Percentiles rank a stretch among this genome's conserved stretches.
Evolutionary conservation across 2,329 filamentous ascomycete genomes (phyloP).

Genomic region (Aspergillus japonicus): DNA sequence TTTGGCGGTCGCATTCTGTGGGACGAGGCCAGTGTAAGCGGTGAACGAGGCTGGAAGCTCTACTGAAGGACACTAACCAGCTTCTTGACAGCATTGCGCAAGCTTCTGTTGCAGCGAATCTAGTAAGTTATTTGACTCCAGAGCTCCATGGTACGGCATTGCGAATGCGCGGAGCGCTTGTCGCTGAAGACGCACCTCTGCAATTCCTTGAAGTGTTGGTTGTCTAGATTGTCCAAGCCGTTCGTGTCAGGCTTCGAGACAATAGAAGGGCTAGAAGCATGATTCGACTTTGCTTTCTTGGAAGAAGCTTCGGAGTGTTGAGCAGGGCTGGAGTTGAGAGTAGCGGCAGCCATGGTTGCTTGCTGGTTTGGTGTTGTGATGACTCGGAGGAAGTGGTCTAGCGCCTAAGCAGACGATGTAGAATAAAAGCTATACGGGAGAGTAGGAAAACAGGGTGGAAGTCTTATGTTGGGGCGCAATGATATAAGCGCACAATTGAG

Average conservation of each 20-base stretch:
- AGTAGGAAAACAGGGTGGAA: slow-evolving; percentile 2
- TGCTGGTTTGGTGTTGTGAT: slow-evolving; percentile 19
- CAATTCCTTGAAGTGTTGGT: slow-evolving; percentile 79
- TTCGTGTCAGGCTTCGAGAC: slow-evolving; percentile 45
- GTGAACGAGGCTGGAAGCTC: slow-evolving; percentile 4
- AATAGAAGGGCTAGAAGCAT: slow-evolving; percentile 48
- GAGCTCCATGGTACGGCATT: neutral
- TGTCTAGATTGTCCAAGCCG: slow-evolving; percentile 66
- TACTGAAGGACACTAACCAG: slow-evolving; percentile 61
- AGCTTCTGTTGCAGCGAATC: slow-evolving; percentile 60
- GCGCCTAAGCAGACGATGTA: neutral
- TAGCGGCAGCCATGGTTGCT: slow-evolving; percentile 60
- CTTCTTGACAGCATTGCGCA: slow-evolving; percentile 93
- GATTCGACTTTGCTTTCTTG: slow-evolving; percentile 64
- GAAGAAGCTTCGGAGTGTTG: slow-evolving; percentile 63
- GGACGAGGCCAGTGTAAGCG: slow-evolving; percentile 19
- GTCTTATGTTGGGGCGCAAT: neutral
- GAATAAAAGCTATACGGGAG: slow-evolving; percentile 7
- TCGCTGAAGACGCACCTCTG: slow-evolving; percentile 69
- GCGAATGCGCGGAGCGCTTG: neutral
- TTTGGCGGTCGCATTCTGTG: slow-evolving; percentile 58
- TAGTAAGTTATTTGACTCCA: slow-evolving; percentile 15
- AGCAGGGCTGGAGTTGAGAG: slow-evolving; percentile 63
- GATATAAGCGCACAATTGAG: neutral
- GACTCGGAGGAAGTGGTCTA: neutral